Percentiles rank a stretch among this genome's conserved stretches.
These are phyloP conservation scores for Pichiaceae sp. DNA, from an alignment of 1,139 yeast genomes.

Conservation along the genomic window DNA sequence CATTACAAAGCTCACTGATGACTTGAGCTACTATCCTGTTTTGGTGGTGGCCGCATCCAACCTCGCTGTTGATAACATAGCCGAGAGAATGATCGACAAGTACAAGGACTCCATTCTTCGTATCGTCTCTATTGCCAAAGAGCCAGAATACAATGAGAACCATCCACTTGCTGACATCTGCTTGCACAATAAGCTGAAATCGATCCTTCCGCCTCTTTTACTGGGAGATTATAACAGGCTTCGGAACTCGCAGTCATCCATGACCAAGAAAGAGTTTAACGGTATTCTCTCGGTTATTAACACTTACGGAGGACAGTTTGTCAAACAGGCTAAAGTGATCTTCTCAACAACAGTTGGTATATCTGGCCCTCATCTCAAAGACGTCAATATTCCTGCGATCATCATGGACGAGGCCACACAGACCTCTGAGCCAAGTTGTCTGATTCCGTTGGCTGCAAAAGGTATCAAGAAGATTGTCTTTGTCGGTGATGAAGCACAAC, in stretches of 20 bases:
- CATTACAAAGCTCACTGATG: constrained; percentile 46
- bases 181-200: constrained; percentile 51
- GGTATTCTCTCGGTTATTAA: background rate
- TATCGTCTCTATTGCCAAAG: constrained; percentile 54
- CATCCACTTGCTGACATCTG: constrained; percentile 55
- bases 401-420: constrained; percentile 67
- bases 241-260: constrained; percentile 29
- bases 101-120: constrained; percentile 48
- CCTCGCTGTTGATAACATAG: constrained; percentile 70
- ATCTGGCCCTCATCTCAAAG: constrained; percentile 56
- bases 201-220: constrained; percentile 37
- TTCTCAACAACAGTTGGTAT: constrained; percentile 68
- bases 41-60: constrained; percentile 71
- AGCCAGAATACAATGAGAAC: constrained; percentile 44
- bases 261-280: constrained; percentile 36
- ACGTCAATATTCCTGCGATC: constrained; percentile 54
- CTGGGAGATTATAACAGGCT: constrained; percentile 36
- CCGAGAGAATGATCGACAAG: constrained; percentile 50
- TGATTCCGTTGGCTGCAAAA: constrained; percentile 61
- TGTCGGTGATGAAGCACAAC: constrained; percentile 65
- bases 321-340: constrained; percentile 60
- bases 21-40: constrained; percentile 36
- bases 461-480: constrained; percentile 61
- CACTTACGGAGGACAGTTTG: constrained; percentile 40
- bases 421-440: constrained; percentile 61